Base-by-base conservation (phyloP, 2,329 filamentous ascomycete species). In the Colletotrichum cuscutae region DNA sequence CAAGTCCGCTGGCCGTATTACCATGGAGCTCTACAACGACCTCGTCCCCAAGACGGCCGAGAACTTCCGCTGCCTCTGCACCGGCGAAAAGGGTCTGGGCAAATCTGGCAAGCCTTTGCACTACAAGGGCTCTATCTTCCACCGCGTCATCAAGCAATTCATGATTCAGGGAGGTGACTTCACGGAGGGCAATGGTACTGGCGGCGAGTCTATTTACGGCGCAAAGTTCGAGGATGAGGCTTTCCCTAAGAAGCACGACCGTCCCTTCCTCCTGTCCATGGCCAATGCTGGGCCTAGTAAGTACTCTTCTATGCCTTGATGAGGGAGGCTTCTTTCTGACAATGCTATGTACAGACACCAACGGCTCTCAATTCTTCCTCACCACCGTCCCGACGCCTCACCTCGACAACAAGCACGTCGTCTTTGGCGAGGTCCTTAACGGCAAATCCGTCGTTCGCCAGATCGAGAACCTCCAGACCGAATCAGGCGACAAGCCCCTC, bases 91-190 rank as follows among this genome's bases (percentile, higher is more conserved):
- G 86, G 96, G 96, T 74, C 78, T 89, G 28, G 94, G 95, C 77
- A 94, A 94, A 81, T 84, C 90, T 35, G 95, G 95, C 81, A 95
- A 95, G 85, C 93, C 93, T 58, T 89, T 99, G 65, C 93, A 94
- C 87, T 99, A 95, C 90, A 98, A 98, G 88, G 93, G 94, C 77
- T 97, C 94, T 74, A 87, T 86, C 78, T 98, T 99, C 88, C 96
- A 99, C 87, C 94, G 96, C 64, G 94, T 99, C 76, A 99, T 99
- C 87, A 98, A 98, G 88, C 90, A 94, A 79, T 99, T 99, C 85
- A 98, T 99, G 96, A 97, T 98, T 80, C 94, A 98, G 86, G 95
- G 97, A 80, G 96, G 97, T 84, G 97, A 98, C 84, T 99, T 99
- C 83, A 99, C 96, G 61, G 92, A 91, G 68, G 95, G 95, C 81